Evolutionary conservation across 2,329 filamentous ascomycete genomes (phyloP), one percentile per base, ranked within the genome.

Genomic region (Cercospora berteroae): DNA sequence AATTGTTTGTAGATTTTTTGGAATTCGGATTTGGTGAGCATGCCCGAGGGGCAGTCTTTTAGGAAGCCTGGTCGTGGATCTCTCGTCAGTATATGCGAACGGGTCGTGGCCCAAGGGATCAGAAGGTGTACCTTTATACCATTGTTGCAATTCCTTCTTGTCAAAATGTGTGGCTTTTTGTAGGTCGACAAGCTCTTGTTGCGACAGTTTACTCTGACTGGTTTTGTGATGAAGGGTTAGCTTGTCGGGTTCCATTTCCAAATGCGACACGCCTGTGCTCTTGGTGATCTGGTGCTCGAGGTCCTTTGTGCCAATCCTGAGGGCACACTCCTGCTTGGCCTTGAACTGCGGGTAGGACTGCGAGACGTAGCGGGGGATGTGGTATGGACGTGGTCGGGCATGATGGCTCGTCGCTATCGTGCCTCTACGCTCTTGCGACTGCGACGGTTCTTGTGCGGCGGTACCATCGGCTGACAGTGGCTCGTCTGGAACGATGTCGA

Each of bases 1-100:
- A 99, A 99, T 81, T 98, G 95, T 76, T 95, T 92, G 83, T 99
- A 99, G 77, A 99, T 99, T 84, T 98, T 98, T 82, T 98, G 95
- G 81, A 99, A 99, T 81, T 99, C 95, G 78, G 96, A 91, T 83
- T 98, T 99, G 77, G 92, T 95, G 79, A 99, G 90, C 85, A 93
- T 96, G 80, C 95, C 95, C 50, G 92, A 94, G 4, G 95, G 95
- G 82, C 95, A 99, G 82, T 99, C 95, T 85, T 98, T 98, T 69
- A 98, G 86, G 83, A 99, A 98, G 71, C 94, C 94, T 97, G 76
- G 23, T 23, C 12, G 36, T 18, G n/a, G 31, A 27, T 56, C n/a
- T 6, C 8, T 13, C 1, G 50, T 63, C 61, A 63, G 33, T 16
- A 39, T 39, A n/a, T 39, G 33, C 33, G 33, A n/a, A 39, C 1